phyloP scores from a whole-genome alignment of 2,329 filamentous ascomycete genomes.

The Coniochaeta ligniaria region DNA sequence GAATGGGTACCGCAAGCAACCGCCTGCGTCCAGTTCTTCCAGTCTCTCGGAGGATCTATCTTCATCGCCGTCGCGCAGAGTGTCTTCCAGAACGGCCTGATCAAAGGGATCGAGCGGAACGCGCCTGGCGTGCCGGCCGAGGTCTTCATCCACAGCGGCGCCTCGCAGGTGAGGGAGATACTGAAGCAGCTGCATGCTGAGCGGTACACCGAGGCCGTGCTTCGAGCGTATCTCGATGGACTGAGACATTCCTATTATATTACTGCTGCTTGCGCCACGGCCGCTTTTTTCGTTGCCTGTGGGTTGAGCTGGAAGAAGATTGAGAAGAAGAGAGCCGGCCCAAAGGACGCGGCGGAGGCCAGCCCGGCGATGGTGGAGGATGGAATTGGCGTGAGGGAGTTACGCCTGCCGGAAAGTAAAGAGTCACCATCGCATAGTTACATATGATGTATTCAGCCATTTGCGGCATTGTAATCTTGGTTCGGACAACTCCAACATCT shows the following conservation, averaged over 20 bases:
- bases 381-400: not conserved
- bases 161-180: conserved; percentile 38
- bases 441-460: no score
- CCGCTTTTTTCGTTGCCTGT: conserved; percentile 34
- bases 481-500: no score
- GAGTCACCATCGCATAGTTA: no score
- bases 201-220: conserved; percentile 33
- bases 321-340: conserved; percentile 25
- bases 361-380: not conserved
- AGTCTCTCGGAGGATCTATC: conserved; percentile 58
- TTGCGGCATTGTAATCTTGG: not conserved
- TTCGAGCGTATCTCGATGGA: conserved; percentile 41
- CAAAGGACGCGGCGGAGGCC: not conserved
- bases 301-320: conserved; percentile 48
- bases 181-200: conserved; percentile 31
- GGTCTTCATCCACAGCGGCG: conserved; percentile 45
- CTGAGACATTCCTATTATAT: conserved; percentile 46
- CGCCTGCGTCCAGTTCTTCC: conserved; percentile 52
- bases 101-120: conserved; percentile 38
- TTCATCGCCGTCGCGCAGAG: conserved; percentile 60
- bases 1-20: conserved; percentile 43
- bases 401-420: not conserved
- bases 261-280: conserved; percentile 37
- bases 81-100: conserved; percentile 59
- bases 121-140: conserved; percentile 37